Evolutionary conservation across 192 early-diverging fungal species (phyloP).

Genomic region (Oehlia diaphana): DNA sequence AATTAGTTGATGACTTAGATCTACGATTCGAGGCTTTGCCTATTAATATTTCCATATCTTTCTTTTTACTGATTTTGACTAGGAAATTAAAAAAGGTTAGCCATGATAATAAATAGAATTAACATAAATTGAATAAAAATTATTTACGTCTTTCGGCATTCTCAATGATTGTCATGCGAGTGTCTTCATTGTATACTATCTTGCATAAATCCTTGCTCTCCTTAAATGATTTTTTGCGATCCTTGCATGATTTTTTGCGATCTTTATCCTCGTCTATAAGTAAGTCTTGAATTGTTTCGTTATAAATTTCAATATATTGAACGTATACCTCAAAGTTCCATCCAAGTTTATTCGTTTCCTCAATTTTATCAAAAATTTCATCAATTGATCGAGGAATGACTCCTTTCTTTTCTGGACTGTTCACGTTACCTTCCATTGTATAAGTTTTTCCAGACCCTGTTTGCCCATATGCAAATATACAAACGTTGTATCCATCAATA

Average conservation of each 20-base stretch:
- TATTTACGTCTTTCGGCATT: background rate
- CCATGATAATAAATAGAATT: too few species aligned
- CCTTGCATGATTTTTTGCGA: conserved; percentile 73
- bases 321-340: conserved; percentile 89
- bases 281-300: conserved; percentile 88
- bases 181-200: background rate
- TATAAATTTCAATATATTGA: conserved; percentile 96
- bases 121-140: background rate
- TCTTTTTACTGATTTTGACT: background rate
- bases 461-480: conserved; percentile 98
- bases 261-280: conserved; percentile 65
- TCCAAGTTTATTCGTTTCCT: conserved; percentile 70
- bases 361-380: conserved; percentile 82
- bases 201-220: conserved; percentile 75
- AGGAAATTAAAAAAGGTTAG: conserved; percentile 35
- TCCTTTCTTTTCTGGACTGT: conserved; percentile 56
- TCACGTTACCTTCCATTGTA: conserved; percentile 73
- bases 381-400: conserved; percentile 94
- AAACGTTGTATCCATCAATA: conserved; percentile 95
- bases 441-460: conserved; percentile 92
- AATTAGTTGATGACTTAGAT: conserved; percentile 87
- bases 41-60: background rate
- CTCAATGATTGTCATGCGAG: background rate
- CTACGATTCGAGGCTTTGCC: conserved; percentile 72
- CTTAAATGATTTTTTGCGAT: conserved; percentile 74